These are phyloP conservation scores for Hypomontagnella submonticulosa DNA, from an alignment of 495 filamentous ascomycete species.

Conservation along the genomic window DNA sequence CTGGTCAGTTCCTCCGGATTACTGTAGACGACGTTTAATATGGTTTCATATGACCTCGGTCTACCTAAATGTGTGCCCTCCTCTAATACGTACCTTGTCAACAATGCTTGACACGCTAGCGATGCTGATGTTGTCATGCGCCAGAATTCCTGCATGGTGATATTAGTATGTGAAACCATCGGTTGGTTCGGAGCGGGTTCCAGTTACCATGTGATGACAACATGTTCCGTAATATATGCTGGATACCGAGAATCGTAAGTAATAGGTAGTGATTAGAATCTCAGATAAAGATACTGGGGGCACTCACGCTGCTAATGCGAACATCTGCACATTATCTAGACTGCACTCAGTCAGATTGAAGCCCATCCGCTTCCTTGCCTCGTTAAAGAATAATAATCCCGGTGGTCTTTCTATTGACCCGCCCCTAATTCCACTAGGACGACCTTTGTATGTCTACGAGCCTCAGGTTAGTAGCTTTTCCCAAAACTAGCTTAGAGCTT, in stretches of 20 bases:
- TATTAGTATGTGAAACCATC: slow-evolving; percentile 19
- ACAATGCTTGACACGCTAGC: slow-evolving; percentile 62
- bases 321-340: slow-evolving; percentile 68
- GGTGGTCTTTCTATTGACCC: slow-evolving; percentile 62
- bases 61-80: neutral
- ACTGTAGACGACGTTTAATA: slow-evolving; percentile 45
- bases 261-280: neutral
- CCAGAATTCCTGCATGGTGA: slow-evolving; percentile 65
- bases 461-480: slow-evolving; percentile 12
- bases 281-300: slow-evolving; percentile 1
- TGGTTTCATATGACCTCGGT: neutral
- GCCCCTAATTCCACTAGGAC: slow-evolving; percentile 64
- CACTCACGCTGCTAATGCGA: slow-evolving; percentile 63
- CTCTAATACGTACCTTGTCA: slow-evolving; percentile 56
- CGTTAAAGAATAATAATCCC: slow-evolving; percentile 67
- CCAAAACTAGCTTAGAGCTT: too few relatives aligned
- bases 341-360: slow-evolving; percentile 65
- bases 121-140: slow-evolving; percentile 64
- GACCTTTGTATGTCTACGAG: slow-evolving; percentile 50
- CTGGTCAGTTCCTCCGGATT: slow-evolving; percentile 61
- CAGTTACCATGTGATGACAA: slow-evolving; percentile 60
- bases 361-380: slow-evolving; percentile 67
- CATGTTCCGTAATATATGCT: slow-evolving; percentile 66
- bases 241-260: slow-evolving; percentile 19
- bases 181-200: neutral